phyloP scores from a whole-genome alignment of 495 filamentous ascomycete species.

The Lindgomyces ingoldianus region DNA sequence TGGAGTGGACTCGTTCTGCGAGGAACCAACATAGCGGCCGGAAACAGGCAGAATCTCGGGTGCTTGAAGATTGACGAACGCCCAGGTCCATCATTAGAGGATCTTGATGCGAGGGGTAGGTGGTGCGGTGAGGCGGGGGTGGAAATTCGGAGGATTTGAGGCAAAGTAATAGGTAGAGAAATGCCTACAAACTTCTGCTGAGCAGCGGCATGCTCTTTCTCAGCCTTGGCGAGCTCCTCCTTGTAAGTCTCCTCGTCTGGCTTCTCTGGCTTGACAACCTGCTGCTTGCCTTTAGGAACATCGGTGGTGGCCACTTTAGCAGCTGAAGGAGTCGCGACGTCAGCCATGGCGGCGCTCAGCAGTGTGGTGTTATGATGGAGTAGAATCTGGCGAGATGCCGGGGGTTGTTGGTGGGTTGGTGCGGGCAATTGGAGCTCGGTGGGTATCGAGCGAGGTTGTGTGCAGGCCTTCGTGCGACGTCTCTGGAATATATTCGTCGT shows the following conservation, averaged over 20 bases:
- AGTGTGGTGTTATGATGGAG: not conserved
- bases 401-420: not conserved
- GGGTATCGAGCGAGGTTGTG: not conserved
- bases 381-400: not conserved
- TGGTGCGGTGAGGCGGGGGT: too few species aligned
- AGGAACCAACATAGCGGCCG: not conserved
- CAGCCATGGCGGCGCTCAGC: conserved; percentile 38
- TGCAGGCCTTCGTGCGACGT: conserved; percentile 1
- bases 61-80: not conserved
- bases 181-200: conserved; percentile 77
- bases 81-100: not conserved
- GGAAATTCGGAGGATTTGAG: too few species aligned
- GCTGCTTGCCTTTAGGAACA: conserved; percentile 32
- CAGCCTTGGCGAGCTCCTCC: conserved; percentile 67
- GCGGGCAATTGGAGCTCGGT: not conserved
- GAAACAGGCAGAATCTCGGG: not conserved
- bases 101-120: too few species aligned
- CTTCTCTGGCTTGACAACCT: conserved; percentile 54
- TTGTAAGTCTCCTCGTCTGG: conserved; percentile 73
- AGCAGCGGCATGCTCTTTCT: conserved; percentile 76
- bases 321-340: conserved; percentile 38
- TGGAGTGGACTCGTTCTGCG: too few species aligned
- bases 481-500: conserved; percentile 8
- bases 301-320: conserved; percentile 33
- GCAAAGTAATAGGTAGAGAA: too few species aligned